Percentiles rank a stretch among this genome's conserved stretches.
Evolutionary conservation across 768 basidiomycete species (phyloP).

Genomic region (Lactarius akahatsu): DNA sequence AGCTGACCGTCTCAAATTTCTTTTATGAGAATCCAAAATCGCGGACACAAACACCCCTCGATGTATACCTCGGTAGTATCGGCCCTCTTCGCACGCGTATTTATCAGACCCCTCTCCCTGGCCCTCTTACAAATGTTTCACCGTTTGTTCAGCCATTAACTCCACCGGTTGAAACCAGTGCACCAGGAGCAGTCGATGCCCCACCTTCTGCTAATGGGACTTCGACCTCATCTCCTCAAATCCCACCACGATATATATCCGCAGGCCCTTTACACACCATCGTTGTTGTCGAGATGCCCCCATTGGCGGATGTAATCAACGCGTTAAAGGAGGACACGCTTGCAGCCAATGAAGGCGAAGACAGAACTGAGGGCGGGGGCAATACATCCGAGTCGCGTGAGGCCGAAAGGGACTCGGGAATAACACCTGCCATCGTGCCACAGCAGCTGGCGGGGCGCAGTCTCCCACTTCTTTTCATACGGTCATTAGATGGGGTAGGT

Average conservation of each 20-base stretch:
- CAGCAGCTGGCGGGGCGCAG: slow-evolving; percentile 66
- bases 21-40: slow-evolving; percentile 76
- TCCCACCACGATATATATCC: slow-evolving; percentile 52
- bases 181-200: slow-evolving; percentile 21
- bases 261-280: slow-evolving; percentile 67
- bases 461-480: slow-evolving; percentile 78
- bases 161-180: slow-evolving; percentile 33
- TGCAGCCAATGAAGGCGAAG: slow-evolving; percentile 40
- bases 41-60: slow-evolving; percentile 64
- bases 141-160: slow-evolving; percentile 53
- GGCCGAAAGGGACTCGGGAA: slow-evolving; percentile 24
- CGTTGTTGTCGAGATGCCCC: slow-evolving; percentile 84
- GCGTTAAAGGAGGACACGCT: slow-evolving; percentile 72
- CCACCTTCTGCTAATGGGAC: slow-evolving; percentile 17
- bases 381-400: slow-evolving; percentile 16
- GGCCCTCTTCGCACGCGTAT: slow-evolving; percentile 80
- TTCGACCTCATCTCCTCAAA: slow-evolving; percentile 18
- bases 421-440: slow-evolving; percentile 28
- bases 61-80: slow-evolving; percentile 86
- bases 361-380: slow-evolving; percentile 35
- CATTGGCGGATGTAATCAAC: slow-evolving; percentile 70
- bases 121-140: slow-evolving; percentile 62
- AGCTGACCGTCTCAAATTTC: slow-evolving; percentile 85
- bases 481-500: slow-evolving; percentile 79
- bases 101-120: slow-evolving; percentile 70